phyloP scores from a whole-genome alignment of 768 basidiomycete species.

The Mycena sanguinolenta region DNA sequence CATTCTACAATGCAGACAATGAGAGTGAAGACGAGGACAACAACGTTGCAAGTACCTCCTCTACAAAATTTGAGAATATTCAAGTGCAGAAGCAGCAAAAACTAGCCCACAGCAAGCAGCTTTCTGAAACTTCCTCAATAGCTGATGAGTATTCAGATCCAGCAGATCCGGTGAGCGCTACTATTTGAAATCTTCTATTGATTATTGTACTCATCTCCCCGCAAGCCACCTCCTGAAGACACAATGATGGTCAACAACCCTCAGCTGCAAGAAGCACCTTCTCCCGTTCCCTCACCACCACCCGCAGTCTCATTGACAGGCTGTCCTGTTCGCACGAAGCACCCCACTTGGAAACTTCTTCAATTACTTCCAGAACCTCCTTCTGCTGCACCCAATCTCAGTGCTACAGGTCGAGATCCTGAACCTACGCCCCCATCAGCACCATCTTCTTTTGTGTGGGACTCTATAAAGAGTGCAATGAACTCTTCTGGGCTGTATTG shows the following conservation, averaged over 20 bases:
- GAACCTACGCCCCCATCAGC: constrained; percentile 6
- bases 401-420: neutral
- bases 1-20: no score
- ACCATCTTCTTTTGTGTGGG: constrained; percentile 2
- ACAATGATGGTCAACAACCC: neutral
- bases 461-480: constrained; percentile 4
- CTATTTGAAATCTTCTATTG: neutral
- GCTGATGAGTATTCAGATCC: no score
- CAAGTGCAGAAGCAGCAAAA: neutral
- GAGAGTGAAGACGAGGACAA: neutral
- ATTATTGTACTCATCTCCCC: neutral
- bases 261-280: no score
- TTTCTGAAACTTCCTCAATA: neutral
- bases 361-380: constrained; percentile 18
- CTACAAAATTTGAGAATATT: neutral
- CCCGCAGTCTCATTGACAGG: neutral
- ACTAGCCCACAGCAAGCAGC: no score
- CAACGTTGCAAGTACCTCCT: no score
- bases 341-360: constrained; percentile 25
- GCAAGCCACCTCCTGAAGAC: neutral
- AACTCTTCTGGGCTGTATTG: constrained; percentile 22
- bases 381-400: neutral
- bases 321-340: constrained; percentile 13
- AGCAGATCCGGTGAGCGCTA: neutral
- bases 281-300: neutral